Evolutionary conservation across 371 early-diverging fungal species (phyloP).

Genomic region (Lichtheimia ramosa): DNA sequence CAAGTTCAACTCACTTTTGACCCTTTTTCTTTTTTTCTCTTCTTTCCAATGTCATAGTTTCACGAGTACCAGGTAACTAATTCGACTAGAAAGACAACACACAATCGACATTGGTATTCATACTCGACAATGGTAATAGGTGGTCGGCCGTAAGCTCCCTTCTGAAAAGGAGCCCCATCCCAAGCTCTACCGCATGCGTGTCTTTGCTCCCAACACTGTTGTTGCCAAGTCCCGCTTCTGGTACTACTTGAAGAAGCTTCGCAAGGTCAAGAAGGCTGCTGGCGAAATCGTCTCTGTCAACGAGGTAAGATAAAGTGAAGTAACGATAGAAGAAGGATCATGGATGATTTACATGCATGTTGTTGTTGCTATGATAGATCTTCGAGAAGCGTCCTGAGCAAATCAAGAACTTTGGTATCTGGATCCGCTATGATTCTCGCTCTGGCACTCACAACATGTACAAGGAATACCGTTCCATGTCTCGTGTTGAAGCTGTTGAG

Average conservation of each 20-base stretch:
- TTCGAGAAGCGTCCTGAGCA: conserved; percentile 85
- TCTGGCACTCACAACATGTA: conserved; percentile 99
- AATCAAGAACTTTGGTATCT: conserved; percentile 98
- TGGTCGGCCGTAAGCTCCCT: conserved; percentile 87
- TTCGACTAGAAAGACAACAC: not conserved
- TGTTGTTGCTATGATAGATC: conserved; percentile 74
- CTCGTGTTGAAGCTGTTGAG: conserved; percentile 90
- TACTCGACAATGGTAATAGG: conserved; percentile 15
- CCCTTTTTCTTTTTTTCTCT: not conserved
- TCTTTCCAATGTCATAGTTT: conserved; percentile 6
- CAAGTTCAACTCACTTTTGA: not conserved
- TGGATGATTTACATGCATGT: not conserved
- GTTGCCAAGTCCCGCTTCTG: conserved; percentile 98
- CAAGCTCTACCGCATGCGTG: conserved; percentile 94
- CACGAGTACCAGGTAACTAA: conserved; percentile 20
- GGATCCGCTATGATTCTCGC: conserved; percentile 97
- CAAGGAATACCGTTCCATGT: conserved; percentile 99
- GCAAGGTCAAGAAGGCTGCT: conserved; percentile 96
- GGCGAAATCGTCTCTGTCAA: conserved; percentile 95
- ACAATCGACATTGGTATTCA: not conserved
- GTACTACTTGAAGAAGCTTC: conserved; percentile 96
- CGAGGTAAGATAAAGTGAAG: conserved; percentile 54
- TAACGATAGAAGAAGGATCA: not conserved
- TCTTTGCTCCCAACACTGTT: conserved; percentile 97
- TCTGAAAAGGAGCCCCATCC: conserved; percentile 91